Percentiles rank a stretch among this genome's conserved stretches.
Conservation (phyloP, 192 early-diverging fungal genomes). For the Cetraspora pellucida region DNA sequence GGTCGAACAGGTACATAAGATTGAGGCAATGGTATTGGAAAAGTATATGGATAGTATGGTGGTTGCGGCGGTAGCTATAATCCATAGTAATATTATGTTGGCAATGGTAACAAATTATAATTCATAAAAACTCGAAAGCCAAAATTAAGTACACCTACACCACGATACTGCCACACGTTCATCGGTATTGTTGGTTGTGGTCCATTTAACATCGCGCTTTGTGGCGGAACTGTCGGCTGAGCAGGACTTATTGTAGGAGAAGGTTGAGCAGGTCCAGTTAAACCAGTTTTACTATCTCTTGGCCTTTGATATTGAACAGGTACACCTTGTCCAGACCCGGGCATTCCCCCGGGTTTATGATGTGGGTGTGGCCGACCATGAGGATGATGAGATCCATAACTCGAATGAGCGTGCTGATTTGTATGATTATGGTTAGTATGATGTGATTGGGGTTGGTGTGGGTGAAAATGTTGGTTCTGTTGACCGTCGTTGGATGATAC, state of each 20-base stretch:
- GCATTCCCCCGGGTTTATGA: conserved; percentile 2
- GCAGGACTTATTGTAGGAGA: neutral
- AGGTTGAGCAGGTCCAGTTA: too few relatives aligned
- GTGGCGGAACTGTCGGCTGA: neutral
- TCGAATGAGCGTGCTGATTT: neutral
- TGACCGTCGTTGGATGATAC: conserved; percentile 33
- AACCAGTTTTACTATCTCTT: neutral
- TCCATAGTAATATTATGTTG: neutral
- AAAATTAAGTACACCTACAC: neutral
- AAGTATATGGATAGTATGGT: too few relatives aligned
- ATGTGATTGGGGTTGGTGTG: neutral
- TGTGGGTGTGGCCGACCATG: neutral
- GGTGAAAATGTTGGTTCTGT: conserved; percentile 16
- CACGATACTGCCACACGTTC: neutral
- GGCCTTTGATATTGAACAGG: conserved; percentile 2
- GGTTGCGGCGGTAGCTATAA: too few relatives aligned
- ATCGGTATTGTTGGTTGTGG: neutral
- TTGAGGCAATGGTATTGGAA: too few relatives aligned
- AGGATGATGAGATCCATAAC: neutral
- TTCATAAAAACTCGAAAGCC: too few relatives aligned
- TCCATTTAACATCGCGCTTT: neutral
- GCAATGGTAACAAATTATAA: neutral
- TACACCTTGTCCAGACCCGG: neutral
- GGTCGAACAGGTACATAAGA: too few relatives aligned
- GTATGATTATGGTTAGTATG: conserved; percentile 18